Evolutionary conservation across 2,329 filamentous ascomycete species (phyloP).

Genomic region (Teratosphaeria nubilosa): DNA sequence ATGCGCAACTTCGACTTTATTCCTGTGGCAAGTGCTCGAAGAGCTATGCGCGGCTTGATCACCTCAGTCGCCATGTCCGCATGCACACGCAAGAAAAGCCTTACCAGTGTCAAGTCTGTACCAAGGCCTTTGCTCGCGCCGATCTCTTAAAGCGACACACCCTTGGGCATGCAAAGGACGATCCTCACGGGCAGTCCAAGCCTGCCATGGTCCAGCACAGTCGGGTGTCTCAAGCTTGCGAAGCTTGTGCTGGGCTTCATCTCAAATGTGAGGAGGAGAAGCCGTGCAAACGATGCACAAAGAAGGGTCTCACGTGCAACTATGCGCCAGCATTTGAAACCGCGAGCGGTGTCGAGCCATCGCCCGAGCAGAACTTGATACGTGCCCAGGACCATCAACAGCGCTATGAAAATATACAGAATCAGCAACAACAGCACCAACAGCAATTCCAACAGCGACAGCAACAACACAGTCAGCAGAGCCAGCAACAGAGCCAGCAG

Average conservation of each 20-base stretch:
- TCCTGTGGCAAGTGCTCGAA: slow-evolving; percentile 44
- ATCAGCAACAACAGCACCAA: not conserved
- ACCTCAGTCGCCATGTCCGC: slow-evolving; percentile 44
- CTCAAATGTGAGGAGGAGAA: slow-evolving; percentile 46
- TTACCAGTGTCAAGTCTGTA: slow-evolving; percentile 35
- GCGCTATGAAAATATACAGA: slow-evolving; percentile 5
- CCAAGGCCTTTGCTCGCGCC: slow-evolving; percentile 38
- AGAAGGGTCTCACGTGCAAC: slow-evolving; percentile 38
- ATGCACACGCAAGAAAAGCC: slow-evolving; percentile 38
- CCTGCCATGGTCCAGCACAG: slow-evolving; percentile 24
- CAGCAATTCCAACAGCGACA: not conserved
- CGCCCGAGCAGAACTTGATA: slow-evolving; percentile 10
- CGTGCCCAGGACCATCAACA: slow-evolving; percentile 14
- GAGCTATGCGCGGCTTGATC: slow-evolving; percentile 43
- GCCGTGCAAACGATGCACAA: slow-evolving; percentile 42
- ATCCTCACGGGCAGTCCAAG: slow-evolving; percentile 15
- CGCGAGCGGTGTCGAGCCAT: slow-evolving; percentile 13
- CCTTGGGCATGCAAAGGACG: slow-evolving; percentile 31
- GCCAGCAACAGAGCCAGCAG: slow-evolving; percentile 2
- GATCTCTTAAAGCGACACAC: slow-evolving; percentile 44
- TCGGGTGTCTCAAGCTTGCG: slow-evolving; percentile 42
- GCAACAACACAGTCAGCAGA: not conserved
- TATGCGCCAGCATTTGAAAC: slow-evolving; percentile 17
- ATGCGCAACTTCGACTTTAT: slow-evolving; percentile 24
- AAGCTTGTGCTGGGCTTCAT: slow-evolving; percentile 42